Conservation (phyloP, 2,329 filamentous ascomycete species). For the Colletotrichum sp. region DNA sequence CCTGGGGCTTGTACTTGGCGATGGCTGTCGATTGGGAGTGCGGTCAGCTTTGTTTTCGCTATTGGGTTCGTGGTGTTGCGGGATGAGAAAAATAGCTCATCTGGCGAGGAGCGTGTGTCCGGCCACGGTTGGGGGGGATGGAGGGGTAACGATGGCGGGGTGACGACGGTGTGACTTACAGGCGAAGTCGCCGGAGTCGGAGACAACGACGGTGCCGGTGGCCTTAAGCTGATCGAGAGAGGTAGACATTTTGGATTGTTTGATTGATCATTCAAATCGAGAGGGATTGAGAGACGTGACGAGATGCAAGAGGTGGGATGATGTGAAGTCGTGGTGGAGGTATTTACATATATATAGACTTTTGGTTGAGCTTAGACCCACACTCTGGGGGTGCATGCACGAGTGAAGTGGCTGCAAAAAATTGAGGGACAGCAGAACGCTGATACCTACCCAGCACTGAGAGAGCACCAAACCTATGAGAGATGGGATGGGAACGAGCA, state of each 20-base stretch:
- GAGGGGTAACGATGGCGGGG: not conserved
- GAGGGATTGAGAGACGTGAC: not conserved
- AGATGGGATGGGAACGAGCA: not conserved
- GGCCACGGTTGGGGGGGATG: not conserved
- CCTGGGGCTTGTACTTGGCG: slow-evolving; percentile 99
- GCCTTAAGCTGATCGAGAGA: slow-evolving; percentile 98
- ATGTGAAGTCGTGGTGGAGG: slow-evolving; percentile 4
- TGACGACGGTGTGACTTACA: slow-evolving; percentile 57
- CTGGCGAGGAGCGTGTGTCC: not conserved
- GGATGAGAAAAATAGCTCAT: not conserved
- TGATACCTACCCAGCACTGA: not conserved
- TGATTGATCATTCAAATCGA: slow-evolving; percentile 4
- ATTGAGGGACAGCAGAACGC: not conserved
- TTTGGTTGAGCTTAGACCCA: slow-evolving; percentile 8
- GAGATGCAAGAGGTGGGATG: slow-evolving; percentile 3
- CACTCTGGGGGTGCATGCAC: slow-evolving; percentile 1
- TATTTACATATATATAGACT: slow-evolving; percentile 15
- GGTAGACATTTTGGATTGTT: slow-evolving; percentile 68
- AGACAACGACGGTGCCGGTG: slow-evolving; percentile 95
- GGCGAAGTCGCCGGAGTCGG: slow-evolving; percentile 90
- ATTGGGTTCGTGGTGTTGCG: not conserved
- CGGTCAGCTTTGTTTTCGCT: not conserved
- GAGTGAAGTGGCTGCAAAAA: not conserved
- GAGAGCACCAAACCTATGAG: not conserved
- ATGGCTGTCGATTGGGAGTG: slow-evolving; percentile 69